These are phyloP conservation scores for Bothriochloa decipiens DNA, from an alignment of 176 grass and related monocot genomes.

Conservation along the genomic window DNA sequence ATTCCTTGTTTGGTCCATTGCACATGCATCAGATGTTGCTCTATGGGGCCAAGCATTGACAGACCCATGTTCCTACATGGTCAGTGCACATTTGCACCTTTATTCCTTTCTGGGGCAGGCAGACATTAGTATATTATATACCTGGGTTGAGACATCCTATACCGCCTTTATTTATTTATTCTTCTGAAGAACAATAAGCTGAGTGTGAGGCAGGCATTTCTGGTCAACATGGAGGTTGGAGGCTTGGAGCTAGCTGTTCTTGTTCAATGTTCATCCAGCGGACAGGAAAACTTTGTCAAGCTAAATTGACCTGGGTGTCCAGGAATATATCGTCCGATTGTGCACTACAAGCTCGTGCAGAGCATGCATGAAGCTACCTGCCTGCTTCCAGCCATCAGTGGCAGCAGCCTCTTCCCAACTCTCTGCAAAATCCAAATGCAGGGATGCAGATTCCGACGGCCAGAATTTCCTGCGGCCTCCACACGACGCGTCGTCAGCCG, in stretches of 20 bases:
- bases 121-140: slow-evolving; percentile 26
- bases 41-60: slow-evolving; percentile 10
- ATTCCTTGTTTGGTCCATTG: slow-evolving; percentile 30
- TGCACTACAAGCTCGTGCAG: slow-evolving; percentile 24
- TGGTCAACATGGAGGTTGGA: not conserved
- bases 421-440: not conserved
- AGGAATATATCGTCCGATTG: slow-evolving; percentile 7
- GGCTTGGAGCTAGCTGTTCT: not conserved
- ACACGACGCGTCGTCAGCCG: slow-evolving; percentile 22
- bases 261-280: not conserved
- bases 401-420: slow-evolving; percentile 37
- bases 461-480: slow-evolving; percentile 41
- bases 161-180: not conserved
- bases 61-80: not conserved
- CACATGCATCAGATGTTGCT: slow-evolving; percentile 25
- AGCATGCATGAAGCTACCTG: slow-evolving; percentile 36
- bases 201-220: not conserved
- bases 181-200: slow-evolving; percentile 12
- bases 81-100: not conserved
- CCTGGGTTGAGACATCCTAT: slow-evolving; percentile 3
- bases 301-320: not conserved
- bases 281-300: not conserved
- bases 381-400: slow-evolving; percentile 30
- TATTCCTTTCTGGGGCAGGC: not conserved
- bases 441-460: slow-evolving; percentile 14